Conservation (phyloP, 768 basidiomycete genomes). For the Russula sp. region DNA sequence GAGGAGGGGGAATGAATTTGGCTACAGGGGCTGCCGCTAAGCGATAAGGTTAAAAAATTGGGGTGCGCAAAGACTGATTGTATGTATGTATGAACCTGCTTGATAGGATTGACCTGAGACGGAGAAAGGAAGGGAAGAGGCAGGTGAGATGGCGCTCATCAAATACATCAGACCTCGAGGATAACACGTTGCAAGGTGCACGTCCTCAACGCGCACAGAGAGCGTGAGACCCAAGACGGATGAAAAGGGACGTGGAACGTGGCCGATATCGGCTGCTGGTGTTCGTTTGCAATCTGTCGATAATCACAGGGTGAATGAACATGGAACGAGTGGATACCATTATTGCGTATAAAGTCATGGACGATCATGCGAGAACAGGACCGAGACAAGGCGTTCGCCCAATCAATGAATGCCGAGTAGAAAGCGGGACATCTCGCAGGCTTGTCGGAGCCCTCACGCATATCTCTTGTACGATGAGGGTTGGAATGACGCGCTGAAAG, state of each 20-base stretch:
- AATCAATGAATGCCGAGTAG: conserved; percentile 8
- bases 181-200: conserved; percentile 15
- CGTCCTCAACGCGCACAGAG: conserved; percentile 2
- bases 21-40: neutral
- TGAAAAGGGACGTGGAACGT: neutral
- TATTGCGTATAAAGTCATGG: neutral
- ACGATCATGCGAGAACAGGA: neutral
- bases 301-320: neutral
- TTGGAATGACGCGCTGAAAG: conserved; percentile 5
- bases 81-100: conserved; percentile 6
- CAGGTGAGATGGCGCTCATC: neutral
- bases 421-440: neutral
- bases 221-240: neutral
- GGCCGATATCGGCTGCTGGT: neutral
- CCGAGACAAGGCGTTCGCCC: neutral
- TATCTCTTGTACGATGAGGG: neutral
- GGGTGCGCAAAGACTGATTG: conserved; percentile 5
- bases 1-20: neutral
- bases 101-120: conserved; percentile 7
- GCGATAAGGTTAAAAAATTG: conserved; percentile 17
- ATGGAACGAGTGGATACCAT: neutral
- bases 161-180: conserved; percentile 18
- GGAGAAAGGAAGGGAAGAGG: conserved; percentile 1
- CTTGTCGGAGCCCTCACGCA: neutral
- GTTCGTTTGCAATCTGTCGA: neutral